Evolutionary conservation across 768 basidiomycete species (phyloP).

Genomic region (Cystofilobasidium macerans): DNA sequence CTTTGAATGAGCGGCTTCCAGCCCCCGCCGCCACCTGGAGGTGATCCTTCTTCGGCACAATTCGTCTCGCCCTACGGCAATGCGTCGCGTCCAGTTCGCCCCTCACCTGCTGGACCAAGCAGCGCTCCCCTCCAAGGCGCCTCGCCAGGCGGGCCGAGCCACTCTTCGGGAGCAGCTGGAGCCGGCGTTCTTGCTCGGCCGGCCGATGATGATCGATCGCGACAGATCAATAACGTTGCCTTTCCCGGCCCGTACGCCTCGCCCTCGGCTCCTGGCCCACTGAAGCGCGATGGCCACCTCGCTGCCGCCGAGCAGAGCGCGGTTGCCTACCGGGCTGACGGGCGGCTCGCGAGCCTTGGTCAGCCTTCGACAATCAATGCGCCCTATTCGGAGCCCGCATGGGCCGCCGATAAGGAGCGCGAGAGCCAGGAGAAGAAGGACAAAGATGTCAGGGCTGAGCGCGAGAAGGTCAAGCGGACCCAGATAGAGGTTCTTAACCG

Average conservation of each 20-base stretch:
- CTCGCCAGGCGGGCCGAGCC: background rate
- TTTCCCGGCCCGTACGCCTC: background rate
- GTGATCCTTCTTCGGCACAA: background rate
- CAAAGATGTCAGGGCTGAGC: background rate
- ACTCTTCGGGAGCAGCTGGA: background rate
- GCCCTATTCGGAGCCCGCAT: background rate
- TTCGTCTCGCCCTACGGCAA: background rate
- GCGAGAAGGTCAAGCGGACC: constrained; percentile 13
- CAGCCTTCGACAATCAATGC: no score
- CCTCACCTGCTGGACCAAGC: background rate
- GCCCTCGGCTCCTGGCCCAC: background rate
- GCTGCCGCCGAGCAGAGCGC: background rate
- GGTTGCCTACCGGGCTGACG: background rate
- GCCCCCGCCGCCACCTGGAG: background rate
- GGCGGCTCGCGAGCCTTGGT: background rate
- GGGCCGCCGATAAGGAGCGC: background rate
- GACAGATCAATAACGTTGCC: background rate
- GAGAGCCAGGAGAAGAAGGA: background rate
- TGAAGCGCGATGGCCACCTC: background rate
- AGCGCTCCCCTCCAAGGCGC: background rate
- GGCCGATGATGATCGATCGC: background rate
- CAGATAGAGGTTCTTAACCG: constrained; percentile 26
- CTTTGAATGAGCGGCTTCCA: background rate
- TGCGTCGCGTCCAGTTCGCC: no score
- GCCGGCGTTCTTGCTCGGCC: background rate